A percentile compares a stretch with the other conserved stretches of the same genome.
Conservation (phyloP, 768 basidiomycete genomes). For the Tylopilus intermedius region DNA sequence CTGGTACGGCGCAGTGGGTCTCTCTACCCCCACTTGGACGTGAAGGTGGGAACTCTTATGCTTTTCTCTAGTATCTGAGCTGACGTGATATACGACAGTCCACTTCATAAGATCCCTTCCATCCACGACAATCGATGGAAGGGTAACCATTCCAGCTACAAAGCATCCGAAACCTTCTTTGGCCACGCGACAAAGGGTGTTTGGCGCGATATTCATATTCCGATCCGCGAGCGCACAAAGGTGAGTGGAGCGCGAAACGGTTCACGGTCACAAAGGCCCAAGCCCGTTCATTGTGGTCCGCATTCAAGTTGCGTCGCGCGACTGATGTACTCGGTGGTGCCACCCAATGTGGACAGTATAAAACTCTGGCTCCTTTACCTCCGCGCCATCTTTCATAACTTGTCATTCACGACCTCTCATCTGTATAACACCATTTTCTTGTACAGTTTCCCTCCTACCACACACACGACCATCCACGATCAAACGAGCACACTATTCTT, state of each 20-base stretch:
- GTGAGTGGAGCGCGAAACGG: neutral
- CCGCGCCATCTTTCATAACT: neutral
- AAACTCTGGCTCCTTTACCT: neutral
- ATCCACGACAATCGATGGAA: too few relatives aligned
- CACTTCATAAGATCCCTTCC: neutral
- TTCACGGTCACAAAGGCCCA: slow-evolving; percentile 11
- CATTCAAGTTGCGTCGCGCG: neutral
- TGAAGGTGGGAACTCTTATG: neutral
- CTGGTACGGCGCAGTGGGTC: neutral
- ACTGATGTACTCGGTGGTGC: neutral
- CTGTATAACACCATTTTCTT: neutral
- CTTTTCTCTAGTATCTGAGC: neutral
- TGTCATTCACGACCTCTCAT: neutral
- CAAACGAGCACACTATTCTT: neutral
- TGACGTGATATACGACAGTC: neutral
- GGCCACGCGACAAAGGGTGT: neutral
- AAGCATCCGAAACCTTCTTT: too few relatives aligned
- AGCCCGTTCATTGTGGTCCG: neutral
- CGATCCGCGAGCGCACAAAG: slow-evolving; percentile 3
- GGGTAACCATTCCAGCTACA: too few relatives aligned
- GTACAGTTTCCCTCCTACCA: neutral
- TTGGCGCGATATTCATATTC: neutral
- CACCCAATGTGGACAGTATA: slow-evolving; percentile 9
- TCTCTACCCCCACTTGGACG: neutral
- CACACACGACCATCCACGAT: neutral